Base-by-base conservation (phyloP, 163 green algal species). In the Prototheca cutis region DNA sequence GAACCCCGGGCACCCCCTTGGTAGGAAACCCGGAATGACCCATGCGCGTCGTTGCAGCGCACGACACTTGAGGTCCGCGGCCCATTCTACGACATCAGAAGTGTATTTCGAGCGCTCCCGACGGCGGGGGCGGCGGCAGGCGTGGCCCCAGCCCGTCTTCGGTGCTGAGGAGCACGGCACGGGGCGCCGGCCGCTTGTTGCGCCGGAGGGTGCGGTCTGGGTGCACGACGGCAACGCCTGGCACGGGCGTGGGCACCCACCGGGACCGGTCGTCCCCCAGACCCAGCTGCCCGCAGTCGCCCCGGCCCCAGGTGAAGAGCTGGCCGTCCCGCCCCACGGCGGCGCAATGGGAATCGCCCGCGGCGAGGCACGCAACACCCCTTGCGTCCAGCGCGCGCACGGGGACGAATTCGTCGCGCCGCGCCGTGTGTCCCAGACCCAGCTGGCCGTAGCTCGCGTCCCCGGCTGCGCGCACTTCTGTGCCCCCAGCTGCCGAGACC, bases 261-360 rank as follows among this genome's bases (percentile, higher is more conserved):
- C 70, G 75, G 57, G 49, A 73, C 18, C 70, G 68, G 42, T 79
- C 66, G 63, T 91, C 72, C 0, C 77, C 78, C 36, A 84, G 54
- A n/a, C 87, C 87, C 48, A 95, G 78, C 73, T 93, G 84, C 3
- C 82, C 80, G 57, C 70, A 80, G 66, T 93, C 86, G 13, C 84
- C 82, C 3, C 84, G 69, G 48, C 87, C 87, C 87, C 87, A 95
- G 32, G 84, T 34, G 61, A 78, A 91, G 21, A 95, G 53, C 13
- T 61, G 34, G 6, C 81, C 79, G 45, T 63, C 33, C 6, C 62
- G 18, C 24, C 70, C 68, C 3, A 94, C 71, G 6, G 83, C 87
- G 3, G 57, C 78, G 19, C 69, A 78, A 68, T 88, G 79, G 54
- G 81, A 73, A 47, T 88, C 77, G 4, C 85, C 85, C 17, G 74